Base-by-base conservation (phyloP, 768 basidiomycete genomes). In the Russula brevipes region DNA sequence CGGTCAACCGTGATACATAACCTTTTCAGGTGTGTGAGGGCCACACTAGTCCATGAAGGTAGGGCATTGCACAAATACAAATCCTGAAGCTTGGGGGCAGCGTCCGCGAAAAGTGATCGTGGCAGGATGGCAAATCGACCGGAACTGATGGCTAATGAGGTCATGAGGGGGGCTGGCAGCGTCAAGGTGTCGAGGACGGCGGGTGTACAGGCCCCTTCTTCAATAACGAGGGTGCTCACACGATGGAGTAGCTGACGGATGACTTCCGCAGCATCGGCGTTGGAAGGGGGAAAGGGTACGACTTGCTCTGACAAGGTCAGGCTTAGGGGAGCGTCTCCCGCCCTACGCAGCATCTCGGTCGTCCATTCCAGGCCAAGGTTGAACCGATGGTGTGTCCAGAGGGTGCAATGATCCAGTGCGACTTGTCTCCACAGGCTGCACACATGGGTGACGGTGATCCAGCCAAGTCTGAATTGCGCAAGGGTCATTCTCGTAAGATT, bases 381-480 rank as follows among this genome's bases (percentile, higher is more conserved):
- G 41, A 64, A 64, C 17, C 53, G 58, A 33, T 50, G 63, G 19
- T 54, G 41, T 5, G 54, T 45, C 63, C 63, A 59, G 50, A 64
- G 58, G 41, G 33, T 39, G 17, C 47, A 49, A 46, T 55, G 24
- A 11, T 50, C 47, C 33, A 64, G 41, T 19, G 63, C 63, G 4
- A 64, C 58, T 31, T 44, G 63, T 51, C 63, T 59, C 63, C 63
- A 64, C 24, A 44, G 33, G 46, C 58, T 42, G 58, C 63, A 64
- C 46, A 64, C 63, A 41, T 64, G 63, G 24, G 63, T 55, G 17
- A 56, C 24, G 30, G 58, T 59, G 52, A 64, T 59, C 63, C 63
- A 64, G 24, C 63, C 57, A 44, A 60, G 63, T 38, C 35, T 49
- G 17, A 24, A 44, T 33, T 60, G 54, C 11, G 63, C 46, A 5